A percentile compares a stretch with the other conserved stretches of the same genome.
Conservation (phyloP, 495 filamentous ascomycete genomes). For the Penicillium egyptiacum region DNA sequence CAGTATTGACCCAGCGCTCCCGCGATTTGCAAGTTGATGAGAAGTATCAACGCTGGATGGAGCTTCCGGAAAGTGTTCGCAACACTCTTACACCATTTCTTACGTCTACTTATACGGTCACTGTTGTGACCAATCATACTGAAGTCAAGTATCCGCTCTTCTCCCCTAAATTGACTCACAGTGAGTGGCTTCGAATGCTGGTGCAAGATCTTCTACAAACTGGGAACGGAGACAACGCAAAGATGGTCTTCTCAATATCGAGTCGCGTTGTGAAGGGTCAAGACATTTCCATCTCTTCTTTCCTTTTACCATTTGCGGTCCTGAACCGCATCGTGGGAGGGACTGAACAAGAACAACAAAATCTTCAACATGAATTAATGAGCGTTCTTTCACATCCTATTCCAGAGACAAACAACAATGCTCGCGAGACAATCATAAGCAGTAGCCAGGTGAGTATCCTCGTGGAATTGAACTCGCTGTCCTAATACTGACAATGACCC, state of each 20-base stretch:
- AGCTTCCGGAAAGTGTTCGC: conserved; percentile 69
- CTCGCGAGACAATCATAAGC: conserved; percentile 69
- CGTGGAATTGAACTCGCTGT: neutral
- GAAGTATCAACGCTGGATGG: conserved; percentile 69
- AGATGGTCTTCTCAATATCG: conserved; percentile 74
- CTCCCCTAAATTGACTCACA: conserved; percentile 58
- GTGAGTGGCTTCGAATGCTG: conserved; percentile 75
- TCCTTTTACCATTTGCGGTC: conserved; percentile 80
- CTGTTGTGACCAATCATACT: conserved; percentile 50
- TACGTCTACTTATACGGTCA: conserved; percentile 75
- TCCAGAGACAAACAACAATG: conserved; percentile 49
- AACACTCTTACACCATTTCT: conserved; percentile 82
- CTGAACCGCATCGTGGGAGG: conserved; percentile 76
- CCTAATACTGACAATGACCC: conserved; percentile 12
- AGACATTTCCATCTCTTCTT: conserved; percentile 78
- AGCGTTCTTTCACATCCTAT: conserved; percentile 65
- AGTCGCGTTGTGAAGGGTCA: conserved; percentile 77
- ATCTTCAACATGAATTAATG: conserved; percentile 69
- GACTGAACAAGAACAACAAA: conserved; percentile 59
- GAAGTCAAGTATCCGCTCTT: conserved; percentile 77
- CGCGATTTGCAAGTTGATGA: conserved; percentile 52
- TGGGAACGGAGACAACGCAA: conserved; percentile 64
- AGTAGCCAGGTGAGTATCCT: conserved; percentile 72
- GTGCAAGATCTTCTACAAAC: conserved; percentile 79
- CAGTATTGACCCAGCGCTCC: conserved; percentile 53